Evolutionary conservation across 1,284 basidiomycete genomes (phyloP).

Genomic region (Naganishia albida): DNA sequence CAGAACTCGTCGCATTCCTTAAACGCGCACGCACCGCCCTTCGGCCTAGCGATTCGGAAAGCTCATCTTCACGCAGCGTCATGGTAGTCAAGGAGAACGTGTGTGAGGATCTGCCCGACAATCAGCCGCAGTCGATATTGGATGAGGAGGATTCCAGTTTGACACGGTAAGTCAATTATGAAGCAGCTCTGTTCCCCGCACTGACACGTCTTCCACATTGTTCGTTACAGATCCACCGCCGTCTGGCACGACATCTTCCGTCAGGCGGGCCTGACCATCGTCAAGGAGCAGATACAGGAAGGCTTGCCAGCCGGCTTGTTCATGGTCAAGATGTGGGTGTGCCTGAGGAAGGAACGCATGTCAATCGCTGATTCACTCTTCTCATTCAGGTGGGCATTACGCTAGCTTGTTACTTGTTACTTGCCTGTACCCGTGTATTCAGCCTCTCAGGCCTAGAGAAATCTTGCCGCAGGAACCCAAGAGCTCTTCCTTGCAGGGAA

Average conservation of each 20-base stretch:
- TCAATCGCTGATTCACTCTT: background rate
- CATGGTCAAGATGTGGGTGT: conserved; percentile 74
- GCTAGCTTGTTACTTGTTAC: conserved; percentile 1
- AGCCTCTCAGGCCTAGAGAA: too few relatives aligned
- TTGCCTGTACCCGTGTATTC: too few relatives aligned
- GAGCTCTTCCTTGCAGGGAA: too few relatives aligned
- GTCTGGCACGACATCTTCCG: conserved; percentile 76
- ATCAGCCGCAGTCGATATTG: conserved; percentile 60
- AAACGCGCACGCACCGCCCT: conserved; percentile 63
- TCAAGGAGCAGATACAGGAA: conserved; percentile 50
- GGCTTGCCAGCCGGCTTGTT: conserved; percentile 80
- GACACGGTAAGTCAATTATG: conserved; percentile 62
- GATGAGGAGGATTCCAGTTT: conserved; percentile 85
- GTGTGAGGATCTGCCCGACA: conserved; percentile 64
- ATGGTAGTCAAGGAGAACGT: conserved; percentile 91
- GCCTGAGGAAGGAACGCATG: background rate
- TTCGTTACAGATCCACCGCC: conserved; percentile 66
- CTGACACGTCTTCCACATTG: background rate
- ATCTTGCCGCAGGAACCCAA: too few relatives aligned
- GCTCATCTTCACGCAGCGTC: conserved; percentile 50
- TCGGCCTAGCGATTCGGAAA: conserved; percentile 45
- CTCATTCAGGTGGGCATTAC: conserved; percentile 27
- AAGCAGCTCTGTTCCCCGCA: too few relatives aligned
- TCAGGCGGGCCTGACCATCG: conserved; percentile 43
- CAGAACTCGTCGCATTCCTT: conserved; percentile 75